These are phyloP conservation scores for Elasticomyces elasticus DNA, from an alignment of 495 filamentous ascomycete genomes.

Conservation along the genomic window DNA sequence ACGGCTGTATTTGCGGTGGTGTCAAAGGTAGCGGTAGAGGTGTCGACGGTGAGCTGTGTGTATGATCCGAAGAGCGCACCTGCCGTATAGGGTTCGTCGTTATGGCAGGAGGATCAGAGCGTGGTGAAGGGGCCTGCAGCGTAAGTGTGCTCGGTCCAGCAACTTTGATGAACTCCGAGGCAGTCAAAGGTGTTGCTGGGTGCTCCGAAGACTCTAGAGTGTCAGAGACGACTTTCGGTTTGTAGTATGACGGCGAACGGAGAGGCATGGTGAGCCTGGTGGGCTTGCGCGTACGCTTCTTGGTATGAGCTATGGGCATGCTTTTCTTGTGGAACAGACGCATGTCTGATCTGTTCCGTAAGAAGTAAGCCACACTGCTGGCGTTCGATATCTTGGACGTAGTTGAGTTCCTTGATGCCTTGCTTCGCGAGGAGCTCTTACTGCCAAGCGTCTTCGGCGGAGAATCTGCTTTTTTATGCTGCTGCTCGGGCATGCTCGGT, in stretches of 20 bases:
- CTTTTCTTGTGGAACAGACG: constrained; percentile 15
- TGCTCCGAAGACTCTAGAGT: background rate
- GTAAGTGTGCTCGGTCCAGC: background rate
- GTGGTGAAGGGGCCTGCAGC: background rate
- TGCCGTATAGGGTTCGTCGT: background rate
- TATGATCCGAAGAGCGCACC: background rate
- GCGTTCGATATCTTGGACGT: constrained; percentile 3
- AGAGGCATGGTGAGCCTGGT: background rate
- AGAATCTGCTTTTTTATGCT: background rate
- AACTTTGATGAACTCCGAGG: background rate
- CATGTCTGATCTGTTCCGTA: constrained; percentile 6
- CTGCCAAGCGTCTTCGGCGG: constrained; percentile 3
- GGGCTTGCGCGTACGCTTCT: background rate
- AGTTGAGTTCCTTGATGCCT: too few species aligned
- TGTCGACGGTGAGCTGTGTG: background rate
- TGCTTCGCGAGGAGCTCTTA: background rate
- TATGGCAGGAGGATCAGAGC: background rate
- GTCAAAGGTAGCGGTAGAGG: background rate
- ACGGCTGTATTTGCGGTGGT: background rate
- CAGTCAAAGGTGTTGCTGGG: background rate
- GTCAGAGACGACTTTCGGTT: constrained; percentile 16
- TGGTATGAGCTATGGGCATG: constrained; percentile 7
- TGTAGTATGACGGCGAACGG: constrained; percentile 14
- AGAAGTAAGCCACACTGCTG: constrained; percentile 16
- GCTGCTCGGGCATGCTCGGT: background rate